Evolutionary conservation across 192 early-diverging fungal genomes (phyloP).

Genomic region (Coemansia sp.): DNA sequence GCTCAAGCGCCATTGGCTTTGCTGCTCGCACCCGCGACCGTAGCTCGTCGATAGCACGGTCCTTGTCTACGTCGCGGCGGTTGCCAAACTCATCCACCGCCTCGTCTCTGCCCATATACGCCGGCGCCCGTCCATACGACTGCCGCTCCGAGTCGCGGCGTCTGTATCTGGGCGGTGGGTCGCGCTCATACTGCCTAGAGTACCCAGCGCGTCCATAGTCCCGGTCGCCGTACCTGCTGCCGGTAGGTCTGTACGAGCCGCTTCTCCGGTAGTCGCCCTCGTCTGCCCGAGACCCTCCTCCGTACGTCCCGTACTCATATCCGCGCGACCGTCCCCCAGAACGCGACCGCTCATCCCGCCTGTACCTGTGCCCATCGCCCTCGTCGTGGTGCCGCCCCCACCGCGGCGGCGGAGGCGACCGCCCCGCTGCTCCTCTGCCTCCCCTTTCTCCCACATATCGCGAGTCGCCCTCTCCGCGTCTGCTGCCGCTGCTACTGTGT

Average conservation of each 20-base stretch:
- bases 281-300: too few relatives aligned
- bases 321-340: slow-evolving; percentile 17
- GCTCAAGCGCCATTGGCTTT: slow-evolving; percentile 5
- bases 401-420: slow-evolving; percentile 15
- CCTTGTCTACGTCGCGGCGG: slow-evolving; percentile 42
- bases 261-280: slow-evolving; percentile 21
- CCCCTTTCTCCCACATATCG: slow-evolving; percentile 6
- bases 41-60: slow-evolving; percentile 49
- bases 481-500: slow-evolving; percentile 3
- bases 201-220: slow-evolving; percentile 24
- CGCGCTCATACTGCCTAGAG: slow-evolving; percentile 34
- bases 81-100: slow-evolving; percentile 17
- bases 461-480: slow-evolving; percentile 14
- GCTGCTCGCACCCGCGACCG: slow-evolving; percentile 35
- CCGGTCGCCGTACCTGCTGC: slow-evolving; percentile 25
- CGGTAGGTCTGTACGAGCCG: slow-evolving; percentile 18
- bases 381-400: slow-evolving; percentile 8
- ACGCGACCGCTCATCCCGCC: slow-evolving; percentile 19
- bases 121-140: slow-evolving; percentile 18
- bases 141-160: slow-evolving; percentile 35
- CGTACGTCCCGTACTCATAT: slow-evolving; percentile 20
- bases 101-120: slow-evolving; percentile 21
- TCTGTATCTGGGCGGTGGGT: slow-evolving; percentile 26
- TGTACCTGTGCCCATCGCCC: slow-evolving; percentile 4
- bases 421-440: background rate